A percentile compares a stretch with the other conserved stretches of the same genome.
These are phyloP conservation scores for Globisporangium middletonii DNA, from an alignment of 352 stramenopile species.

Conservation along the genomic window DNA sequence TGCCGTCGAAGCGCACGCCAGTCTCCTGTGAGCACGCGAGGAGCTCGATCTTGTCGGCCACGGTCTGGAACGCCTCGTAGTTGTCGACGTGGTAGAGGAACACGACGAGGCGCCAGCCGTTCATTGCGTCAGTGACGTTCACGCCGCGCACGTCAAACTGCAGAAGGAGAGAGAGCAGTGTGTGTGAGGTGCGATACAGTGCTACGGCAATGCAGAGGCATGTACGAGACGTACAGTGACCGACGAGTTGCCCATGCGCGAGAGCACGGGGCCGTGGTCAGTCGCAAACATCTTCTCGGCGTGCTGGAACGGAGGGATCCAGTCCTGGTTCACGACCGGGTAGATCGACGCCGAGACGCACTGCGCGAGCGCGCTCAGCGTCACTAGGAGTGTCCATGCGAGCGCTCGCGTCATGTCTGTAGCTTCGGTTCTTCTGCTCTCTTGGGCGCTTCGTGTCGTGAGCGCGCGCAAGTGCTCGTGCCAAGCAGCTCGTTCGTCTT, in stretches of 20 bases:
- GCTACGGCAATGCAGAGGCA: constrained; percentile 1
- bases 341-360: constrained; percentile 52
- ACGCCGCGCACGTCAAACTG: constrained; percentile 61
- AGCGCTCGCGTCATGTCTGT: neutral
- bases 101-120: constrained; percentile 66
- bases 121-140: constrained; percentile 65
- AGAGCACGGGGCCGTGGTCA: constrained; percentile 61
- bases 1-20: constrained; percentile 46
- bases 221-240: constrained; percentile 34
- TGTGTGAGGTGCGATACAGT: neutral
- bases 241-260: constrained; percentile 51
- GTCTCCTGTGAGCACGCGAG: constrained; percentile 52
- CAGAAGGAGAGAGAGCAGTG: neutral
- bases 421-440: too few relatives aligned
- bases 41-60: constrained; percentile 69
- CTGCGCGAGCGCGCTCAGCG: neutral
- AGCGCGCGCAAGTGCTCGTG: too few relatives aligned
- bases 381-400: neutral
- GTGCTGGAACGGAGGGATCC: constrained; percentile 76
- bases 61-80: constrained; percentile 49
- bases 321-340: constrained; percentile 56
- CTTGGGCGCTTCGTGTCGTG: neutral
- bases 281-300: constrained; percentile 85
- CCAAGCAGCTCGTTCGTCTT: too few relatives aligned
- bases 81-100: constrained; percentile 82